Evolutionary conservation across 1,284 basidiomycete genomes (phyloP), one percentile per base, ranked within the genome.

Genomic region (Ceratobasidium sp.): DNA sequence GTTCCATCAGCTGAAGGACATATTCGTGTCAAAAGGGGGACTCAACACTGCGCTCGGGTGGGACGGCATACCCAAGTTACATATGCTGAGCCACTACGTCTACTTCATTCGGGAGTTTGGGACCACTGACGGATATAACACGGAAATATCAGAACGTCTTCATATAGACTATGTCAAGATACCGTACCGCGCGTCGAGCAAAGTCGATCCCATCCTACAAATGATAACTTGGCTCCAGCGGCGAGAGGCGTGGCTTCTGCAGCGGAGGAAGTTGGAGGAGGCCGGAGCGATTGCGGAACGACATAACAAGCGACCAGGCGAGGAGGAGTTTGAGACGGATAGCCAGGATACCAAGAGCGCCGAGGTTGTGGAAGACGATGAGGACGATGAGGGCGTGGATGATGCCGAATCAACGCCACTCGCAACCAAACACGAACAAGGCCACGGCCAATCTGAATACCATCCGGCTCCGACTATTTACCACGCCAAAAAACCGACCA

Each of bases 1-100:
- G n/a, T 81, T 80, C 57, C 78, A 81, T 68, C 0, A 71, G 7
- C 59, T 77, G 22, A 76, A 79, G 29, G 49, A 73, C 1, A 57
- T 80, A 13, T 81, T 81, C 61, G 19, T 62, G 8, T 32, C 64
- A 11, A 15, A 19, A 2, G 65, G 61, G 0, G 44, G 74, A 2
- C 62, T 61, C 7, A 61, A 22, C 6, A 56, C 32, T 7, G n/a
- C n/a, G n/a, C n/a, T n/a, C n/a, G n/a, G n/a, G n/a, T 73, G 34
- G 37, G 17, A 74, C n/a, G 56, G 71, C 59, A 74, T 74, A 46
- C 59, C 43, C 1, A 76, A 77, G 37, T 32, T 77, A 19, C 77
- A 77, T 46, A n/a, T n/a, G n/a, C n/a, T n/a, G n/a, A n/a, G n/a
- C n/a, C n/a, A n/a, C n/a, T n/a, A n/a, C n/a, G n/a, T n/a, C 6